Evolutionary conservation across 2,329 filamentous ascomycete species (phyloP), one percentile per base, ranked within the genome.

Genomic region (Cladophialophora psammophila): DNA sequence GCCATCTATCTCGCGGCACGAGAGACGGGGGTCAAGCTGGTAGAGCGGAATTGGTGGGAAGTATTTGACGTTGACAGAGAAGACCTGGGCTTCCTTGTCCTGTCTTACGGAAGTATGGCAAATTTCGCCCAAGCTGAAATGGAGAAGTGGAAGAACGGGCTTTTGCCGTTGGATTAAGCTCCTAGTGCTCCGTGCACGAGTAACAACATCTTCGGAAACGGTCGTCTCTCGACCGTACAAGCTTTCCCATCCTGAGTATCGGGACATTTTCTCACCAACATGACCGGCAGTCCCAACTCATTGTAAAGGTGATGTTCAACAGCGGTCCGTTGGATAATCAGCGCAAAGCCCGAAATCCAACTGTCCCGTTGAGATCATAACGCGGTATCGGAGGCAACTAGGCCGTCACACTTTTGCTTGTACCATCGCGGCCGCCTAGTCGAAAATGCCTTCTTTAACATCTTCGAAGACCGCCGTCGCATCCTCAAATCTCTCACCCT

Each of bases 11-110:
- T 93, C n/a, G 92, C 94, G 0, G 91, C 93, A 0, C 86, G 90
- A 53, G 93, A 98, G 72, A 78, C 87, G 0, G 89, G 86, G 0
- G 87, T 91, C 12, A 93, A 92, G 77, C 85, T 97, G 80, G 93
- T 94, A 0, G 91, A 91, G 70, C 90, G 92, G 70, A 71, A 72
- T 40, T 99, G 95, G 95, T 99, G 95, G 95, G 94, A 97, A 78
- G 92, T 98, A 0, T 98, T 98, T 77, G 95, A 99, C 78, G 92
- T 95, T 7, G 94, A 97, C 74, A 85, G 95, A 59, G 95, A 99
- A 81, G 93, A 97, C 77, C 83, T 99, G 40, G 95, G 95, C 0
- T 98, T 98, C 73, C 79, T 98, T 65, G 93, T 96, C 3, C 92
- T 97, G 10, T 93, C 86, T 0, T 87, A 97, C 86, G 83, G 88